A percentile compares a stretch with the other conserved stretches of the same genome.
Conservation (phyloP, 139 green algal genomes). For the Coccomyxa sp. region DNA sequence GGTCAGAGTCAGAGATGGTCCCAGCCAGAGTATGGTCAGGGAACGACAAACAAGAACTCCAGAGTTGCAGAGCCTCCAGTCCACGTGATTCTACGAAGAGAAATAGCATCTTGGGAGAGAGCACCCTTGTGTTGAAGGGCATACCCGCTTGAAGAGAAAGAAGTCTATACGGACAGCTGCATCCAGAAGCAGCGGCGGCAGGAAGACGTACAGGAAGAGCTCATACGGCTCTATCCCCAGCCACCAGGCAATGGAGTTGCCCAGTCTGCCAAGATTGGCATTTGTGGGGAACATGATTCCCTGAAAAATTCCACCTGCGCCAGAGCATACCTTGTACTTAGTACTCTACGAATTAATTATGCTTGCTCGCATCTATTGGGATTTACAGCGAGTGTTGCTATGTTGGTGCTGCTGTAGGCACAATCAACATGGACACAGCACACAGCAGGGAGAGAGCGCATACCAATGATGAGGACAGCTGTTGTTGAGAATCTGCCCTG, state of each 20-base stretch:
- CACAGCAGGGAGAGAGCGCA: not conserved
- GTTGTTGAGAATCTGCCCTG: constrained; percentile 39
- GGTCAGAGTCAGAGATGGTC: too few relatives aligned
- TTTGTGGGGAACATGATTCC: constrained; percentile 43
- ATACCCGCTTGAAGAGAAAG: constrained; percentile 82
- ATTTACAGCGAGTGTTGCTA: not conserved
- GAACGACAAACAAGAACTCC: too few relatives aligned
- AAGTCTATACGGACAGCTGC: constrained; percentile 76
- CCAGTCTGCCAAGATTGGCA: constrained; percentile 57
- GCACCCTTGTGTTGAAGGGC: too few relatives aligned
- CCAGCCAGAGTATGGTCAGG: too few relatives aligned
- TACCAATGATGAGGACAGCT: constrained; percentile 33
- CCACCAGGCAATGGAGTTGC: constrained; percentile 76
- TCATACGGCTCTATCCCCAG: constrained; percentile 69
- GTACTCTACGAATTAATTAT: not conserved
- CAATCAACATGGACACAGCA: not conserved
- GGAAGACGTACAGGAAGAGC: constrained; percentile 86
- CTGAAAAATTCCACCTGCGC: constrained; percentile 47
- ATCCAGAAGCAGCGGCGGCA: constrained; percentile 73
- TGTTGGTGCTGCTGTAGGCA: not conserved
- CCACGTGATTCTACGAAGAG: too few relatives aligned
- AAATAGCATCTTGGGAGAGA: not conserved
- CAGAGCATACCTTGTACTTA: not conserved
- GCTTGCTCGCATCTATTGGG: too few relatives aligned
- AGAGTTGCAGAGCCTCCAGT: too few relatives aligned